Evolutionary conservation across 2,329 filamentous ascomycete species (phyloP).

Genomic region (Endoconidiophora polonica): DNA sequence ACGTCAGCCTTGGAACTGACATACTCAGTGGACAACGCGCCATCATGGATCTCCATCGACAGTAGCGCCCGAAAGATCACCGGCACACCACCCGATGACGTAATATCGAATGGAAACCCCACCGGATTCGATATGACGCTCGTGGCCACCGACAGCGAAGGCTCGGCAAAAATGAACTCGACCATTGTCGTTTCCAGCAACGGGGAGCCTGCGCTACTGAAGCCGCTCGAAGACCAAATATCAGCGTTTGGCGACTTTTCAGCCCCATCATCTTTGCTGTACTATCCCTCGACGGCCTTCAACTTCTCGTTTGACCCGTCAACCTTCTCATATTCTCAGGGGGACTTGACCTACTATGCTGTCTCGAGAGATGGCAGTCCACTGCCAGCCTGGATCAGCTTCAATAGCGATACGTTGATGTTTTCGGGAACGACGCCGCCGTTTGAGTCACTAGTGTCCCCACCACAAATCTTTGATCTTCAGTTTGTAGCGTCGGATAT

Average conservation of each 20-base stretch:
- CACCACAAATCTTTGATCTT: constrained; percentile 56
- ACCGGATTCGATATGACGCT: constrained; percentile 48
- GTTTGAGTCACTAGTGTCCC: constrained; percentile 42
- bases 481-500: constrained; percentile 64
- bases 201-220: constrained; percentile 33
- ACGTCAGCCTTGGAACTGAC: constrained; percentile 39
- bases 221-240: constrained; percentile 43
- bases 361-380: constrained; percentile 63
- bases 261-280: constrained; percentile 40
- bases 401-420: constrained; percentile 43
- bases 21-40: constrained; percentile 48
- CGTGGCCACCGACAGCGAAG: constrained; percentile 50
- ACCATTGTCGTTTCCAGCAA: constrained; percentile 54
- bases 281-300: constrained; percentile 36
- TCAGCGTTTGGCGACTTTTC: constrained; percentile 40
- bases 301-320: constrained; percentile 34
- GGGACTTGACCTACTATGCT: constrained; percentile 55
- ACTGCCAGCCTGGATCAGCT: constrained; percentile 70
- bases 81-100: constrained; percentile 46
- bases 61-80: constrained; percentile 45
- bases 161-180: constrained; percentile 45
- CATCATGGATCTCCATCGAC: constrained; percentile 61
- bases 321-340: constrained; percentile 44
- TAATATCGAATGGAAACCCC: constrained; percentile 31
- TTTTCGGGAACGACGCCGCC: constrained; percentile 59